Base-by-base conservation (phyloP, 805 yeast genomes). In the Candida rishiriensis region DNA sequence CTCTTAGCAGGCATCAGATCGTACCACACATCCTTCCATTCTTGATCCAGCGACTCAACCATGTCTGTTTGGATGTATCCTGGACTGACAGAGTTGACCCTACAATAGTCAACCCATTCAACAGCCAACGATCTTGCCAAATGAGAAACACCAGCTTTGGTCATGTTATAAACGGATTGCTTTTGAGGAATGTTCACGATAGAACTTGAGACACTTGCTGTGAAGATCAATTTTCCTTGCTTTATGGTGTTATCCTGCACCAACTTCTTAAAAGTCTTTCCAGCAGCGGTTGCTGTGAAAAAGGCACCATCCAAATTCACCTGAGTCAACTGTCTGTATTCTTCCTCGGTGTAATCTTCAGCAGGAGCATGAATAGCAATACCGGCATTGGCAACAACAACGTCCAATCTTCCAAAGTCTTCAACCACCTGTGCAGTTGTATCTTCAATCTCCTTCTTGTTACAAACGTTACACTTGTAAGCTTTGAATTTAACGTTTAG, bases 131-230 rank as follows among this genome's bases (percentile, higher is more conserved):
- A 70, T 56, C 64, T 69, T 41, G 72, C 68, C 52, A 71, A 61
- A 47, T 70, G 72, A 53, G 71, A 52, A 42, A 72, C 72, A 35
- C 68, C 76, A 18, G 75, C 75, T 58, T 71, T 71, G 41, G 75
- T 71, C 32, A 69, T 68, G 48, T 71, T 71, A 59, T 71, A 71
- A 32, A 65, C 66, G 33, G 76, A 72, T 54, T 73, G 77, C 48
- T 66, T 66, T 49, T 71, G 69, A 34, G 79, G 78, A 38, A 69
- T 73, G 49, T 73, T 73, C 49, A 69, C 75, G 51, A 73, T 73
- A 60, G 69, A 76, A 10, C 70, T 76, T 14, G 75, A 70, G 75
- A 73, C 72, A 26, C 76, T 72, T 3, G 77, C 78, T 17, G 79
- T 73, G 63, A 72, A 69, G 45, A 73, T 66, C 52, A 73, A 55